Evolutionary conservation across 2,329 filamentous ascomycete genomes (phyloP).

Genomic region (Phaeosphaeria sp.): DNA sequence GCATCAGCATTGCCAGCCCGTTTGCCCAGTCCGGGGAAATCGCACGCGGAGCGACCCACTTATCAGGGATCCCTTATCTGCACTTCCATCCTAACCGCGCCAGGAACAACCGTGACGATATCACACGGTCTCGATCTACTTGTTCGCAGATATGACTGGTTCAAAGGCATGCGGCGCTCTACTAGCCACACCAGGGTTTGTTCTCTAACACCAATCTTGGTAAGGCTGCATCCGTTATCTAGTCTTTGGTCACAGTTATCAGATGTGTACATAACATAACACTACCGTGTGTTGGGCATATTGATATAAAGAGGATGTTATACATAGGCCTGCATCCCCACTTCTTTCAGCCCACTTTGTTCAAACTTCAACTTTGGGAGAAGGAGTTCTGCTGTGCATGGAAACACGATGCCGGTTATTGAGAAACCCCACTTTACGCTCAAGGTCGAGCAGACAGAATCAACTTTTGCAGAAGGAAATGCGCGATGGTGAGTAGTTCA

Average conservation of each 20-base stretch:
- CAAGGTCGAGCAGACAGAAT: slow-evolving; percentile 54
- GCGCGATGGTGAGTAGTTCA: slow-evolving; percentile 38
- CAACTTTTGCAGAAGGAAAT: slow-evolving; percentile 54
- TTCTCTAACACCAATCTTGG: neutral
- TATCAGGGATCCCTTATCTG: slow-evolving; percentile 1
- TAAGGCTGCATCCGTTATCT: neutral
- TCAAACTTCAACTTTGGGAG: neutral
- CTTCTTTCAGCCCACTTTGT: neutral
- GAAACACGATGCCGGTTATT: slow-evolving; percentile 39
- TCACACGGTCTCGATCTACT: neutral
- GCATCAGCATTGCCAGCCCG: neutral
- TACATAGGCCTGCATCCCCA: neutral
- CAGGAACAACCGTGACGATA: neutral
- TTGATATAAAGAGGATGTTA: neutral
- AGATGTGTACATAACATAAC: neutral
- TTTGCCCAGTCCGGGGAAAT: neutral
- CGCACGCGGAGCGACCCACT: neutral
- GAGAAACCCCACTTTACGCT: slow-evolving; percentile 47
- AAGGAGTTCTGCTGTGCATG: too few relatives aligned
- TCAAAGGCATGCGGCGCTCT: neutral
- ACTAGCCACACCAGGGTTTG: neutral
- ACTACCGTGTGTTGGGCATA: neutral
- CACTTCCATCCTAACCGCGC: neutral
- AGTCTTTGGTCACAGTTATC: neutral
- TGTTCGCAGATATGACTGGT: neutral